phyloP scores from a whole-genome alignment of 75 land plant genomes.

The Pinus tabuliformis region DNA sequence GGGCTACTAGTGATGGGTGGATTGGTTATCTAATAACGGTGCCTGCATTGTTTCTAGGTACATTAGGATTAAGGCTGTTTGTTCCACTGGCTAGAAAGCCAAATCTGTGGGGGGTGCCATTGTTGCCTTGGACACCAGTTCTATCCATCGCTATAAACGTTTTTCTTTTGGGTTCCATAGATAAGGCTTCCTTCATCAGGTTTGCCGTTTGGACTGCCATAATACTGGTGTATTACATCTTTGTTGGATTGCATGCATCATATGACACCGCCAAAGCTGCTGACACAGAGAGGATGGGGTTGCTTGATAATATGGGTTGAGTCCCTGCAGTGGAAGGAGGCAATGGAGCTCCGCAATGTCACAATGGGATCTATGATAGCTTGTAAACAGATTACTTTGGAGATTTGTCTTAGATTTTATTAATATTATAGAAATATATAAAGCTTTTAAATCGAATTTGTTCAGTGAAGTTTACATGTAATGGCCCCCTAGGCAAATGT shows the following conservation, averaged over 20 bases:
- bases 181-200: conserved; percentile 53
- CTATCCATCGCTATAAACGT: conserved; percentile 68
- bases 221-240: conserved; percentile 67
- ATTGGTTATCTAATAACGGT: conserved; percentile 41
- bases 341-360: no score
- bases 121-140: conserved; percentile 88
- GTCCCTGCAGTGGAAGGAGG: no score
- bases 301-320: no score
- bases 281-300: neutral
- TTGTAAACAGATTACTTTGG: no score
- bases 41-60: conserved; percentile 62
- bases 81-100: conserved; percentile 62
- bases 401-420: no score
- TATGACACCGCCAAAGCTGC: conserved; percentile 58
- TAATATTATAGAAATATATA: no score
- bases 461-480: no score
- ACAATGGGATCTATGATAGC: no score
- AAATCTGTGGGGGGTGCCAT: conserved; percentile 79
- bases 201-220: conserved; percentile 67
- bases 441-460: no score
- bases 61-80: conserved; percentile 30
- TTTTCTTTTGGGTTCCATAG: conserved; percentile 79
- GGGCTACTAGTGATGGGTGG: conserved; percentile 63
- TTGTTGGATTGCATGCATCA: conserved; percentile 80
- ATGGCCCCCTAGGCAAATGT: no score